phyloP scores from a whole-genome alignment of 2,329 filamentous ascomycete species.

The Colletotrichum cuscutae region DNA sequence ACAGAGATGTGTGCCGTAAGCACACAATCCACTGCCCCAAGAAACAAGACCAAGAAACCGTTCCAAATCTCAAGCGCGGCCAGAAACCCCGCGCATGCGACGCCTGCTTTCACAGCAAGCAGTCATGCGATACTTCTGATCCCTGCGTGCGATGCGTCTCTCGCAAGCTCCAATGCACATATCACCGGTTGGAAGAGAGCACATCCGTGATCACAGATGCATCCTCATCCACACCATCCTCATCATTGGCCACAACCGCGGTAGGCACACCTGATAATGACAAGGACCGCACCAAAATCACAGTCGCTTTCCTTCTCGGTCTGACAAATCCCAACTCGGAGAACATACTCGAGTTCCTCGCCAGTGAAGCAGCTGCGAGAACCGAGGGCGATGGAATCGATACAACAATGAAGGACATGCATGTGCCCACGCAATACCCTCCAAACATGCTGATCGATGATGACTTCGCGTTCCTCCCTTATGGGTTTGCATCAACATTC shows the following conservation, averaged over 20 bases:
- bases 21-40: slow-evolving; percentile 38
- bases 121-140: slow-evolving; percentile 40
- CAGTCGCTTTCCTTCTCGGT: slow-evolving; percentile 40
- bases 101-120: slow-evolving; percentile 42
- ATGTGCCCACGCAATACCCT: not conserved
- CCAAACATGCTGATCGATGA: slow-evolving; percentile 7
- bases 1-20: slow-evolving; percentile 41
- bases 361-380: slow-evolving; percentile 27
- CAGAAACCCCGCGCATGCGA: slow-evolving; percentile 43
- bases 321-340: slow-evolving; percentile 40
- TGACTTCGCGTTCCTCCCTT: slow-evolving; percentile 21
- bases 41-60: slow-evolving; percentile 22
- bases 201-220: not conserved
- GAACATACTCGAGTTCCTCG: slow-evolving; percentile 38
- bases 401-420: not conserved
- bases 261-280: not conserved
- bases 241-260: not conserved
- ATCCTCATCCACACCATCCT: not conserved
- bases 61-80: slow-evolving; percentile 40
- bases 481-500: not conserved
- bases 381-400: slow-evolving; percentile 26
- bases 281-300: slow-evolving; percentile 35
- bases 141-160: slow-evolving; percentile 41
- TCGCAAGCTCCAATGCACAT: slow-evolving; percentile 37
- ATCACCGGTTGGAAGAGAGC: slow-evolving; percentile 24